Evolutionary conservation across 805 yeast genomes (phyloP), one percentile per base, ranked within the genome.

Genomic region (Wickerhamiella bombiphila): DNA sequence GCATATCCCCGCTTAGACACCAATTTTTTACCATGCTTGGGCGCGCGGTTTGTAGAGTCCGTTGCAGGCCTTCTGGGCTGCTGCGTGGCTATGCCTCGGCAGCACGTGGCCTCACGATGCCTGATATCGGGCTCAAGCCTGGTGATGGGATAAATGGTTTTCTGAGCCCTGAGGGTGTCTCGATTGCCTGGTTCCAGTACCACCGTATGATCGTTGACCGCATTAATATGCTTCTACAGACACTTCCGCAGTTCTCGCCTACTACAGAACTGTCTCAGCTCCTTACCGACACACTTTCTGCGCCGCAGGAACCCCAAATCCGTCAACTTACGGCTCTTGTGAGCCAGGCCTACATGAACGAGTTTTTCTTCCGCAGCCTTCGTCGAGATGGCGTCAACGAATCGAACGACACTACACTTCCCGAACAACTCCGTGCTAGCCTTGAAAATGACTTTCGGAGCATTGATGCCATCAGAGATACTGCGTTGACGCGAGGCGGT

Each of bases 291-390:
- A 38, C 43, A n/a, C 35, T 41, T 29, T 30, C 34, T 24, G 34
- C 39, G n/a, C 15, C 34, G 11, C 21, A 37, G 13, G 39, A 41
- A 16, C 45, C 48, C 15, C 40, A 25, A 25, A 31, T 49, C 25
- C 43, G 53, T 38, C 66, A 73, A 44, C 70, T 83, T 1, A 77
- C 82, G 3, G 83, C 80, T 54, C 69, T 66, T 51, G 93, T 95
- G 2, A 76, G 93, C 3, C 88, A 78, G 54, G 73, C 81, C 3
- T 86, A 79, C 61, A 82, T 80, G 56, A 85, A 86, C 60, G 95
- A 83, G 61, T 69, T 86, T 41, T 81, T 79, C 52, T 74, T 82
- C 39, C 44, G 50, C 17, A 39, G 51, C 24, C 29, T 48, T 31
- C 38, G 44, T 6, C 35, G 21, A 11, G 44, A 40, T 17, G 46